phyloP scores from a whole-genome alignment of 2,329 filamentous ascomycete species.

The Escovopsis weberi region DNA sequence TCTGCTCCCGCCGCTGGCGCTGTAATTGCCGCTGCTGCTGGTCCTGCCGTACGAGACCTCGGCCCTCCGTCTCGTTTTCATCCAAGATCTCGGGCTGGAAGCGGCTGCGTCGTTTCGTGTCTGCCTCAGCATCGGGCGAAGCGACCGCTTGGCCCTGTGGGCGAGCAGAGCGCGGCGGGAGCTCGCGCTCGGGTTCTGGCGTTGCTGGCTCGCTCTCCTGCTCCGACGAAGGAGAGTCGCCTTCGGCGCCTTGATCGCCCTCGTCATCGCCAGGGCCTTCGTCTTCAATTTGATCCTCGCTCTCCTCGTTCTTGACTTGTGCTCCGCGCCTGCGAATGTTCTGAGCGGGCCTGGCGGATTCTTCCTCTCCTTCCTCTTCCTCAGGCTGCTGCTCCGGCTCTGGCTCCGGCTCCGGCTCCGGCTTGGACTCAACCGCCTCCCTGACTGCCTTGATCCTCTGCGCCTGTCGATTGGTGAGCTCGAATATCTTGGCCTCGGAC shows the following conservation, averaged over 20 bases:
- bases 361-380: background rate
- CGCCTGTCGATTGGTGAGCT: background rate
- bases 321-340: too few species aligned
- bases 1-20: constrained; percentile 5
- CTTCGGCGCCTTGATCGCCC: background rate
- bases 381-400: background rate
- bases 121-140: background rate
- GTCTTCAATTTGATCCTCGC: background rate
- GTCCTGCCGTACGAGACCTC: background rate
- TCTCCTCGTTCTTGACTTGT: background rate
- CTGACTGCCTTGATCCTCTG: background rate
- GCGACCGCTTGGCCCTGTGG: background rate
- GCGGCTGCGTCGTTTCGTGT: background rate
- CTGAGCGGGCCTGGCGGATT: too few species aligned
- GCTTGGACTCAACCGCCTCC: background rate
- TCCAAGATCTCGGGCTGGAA: background rate
- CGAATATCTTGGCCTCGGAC: too few species aligned
- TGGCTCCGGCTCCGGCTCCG: background rate
- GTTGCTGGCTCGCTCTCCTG: background rate
- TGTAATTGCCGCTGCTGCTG: background rate
- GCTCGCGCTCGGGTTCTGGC: background rate
- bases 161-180: background rate
- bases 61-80: background rate
- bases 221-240: background rate
- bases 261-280: background rate